Percentiles rank a stretch among this genome's conserved stretches.
These are phyloP conservation scores for Pythium apleroticum DNA, from an alignment of 352 stramenopile genomes.

Conservation along the genomic window DNA sequence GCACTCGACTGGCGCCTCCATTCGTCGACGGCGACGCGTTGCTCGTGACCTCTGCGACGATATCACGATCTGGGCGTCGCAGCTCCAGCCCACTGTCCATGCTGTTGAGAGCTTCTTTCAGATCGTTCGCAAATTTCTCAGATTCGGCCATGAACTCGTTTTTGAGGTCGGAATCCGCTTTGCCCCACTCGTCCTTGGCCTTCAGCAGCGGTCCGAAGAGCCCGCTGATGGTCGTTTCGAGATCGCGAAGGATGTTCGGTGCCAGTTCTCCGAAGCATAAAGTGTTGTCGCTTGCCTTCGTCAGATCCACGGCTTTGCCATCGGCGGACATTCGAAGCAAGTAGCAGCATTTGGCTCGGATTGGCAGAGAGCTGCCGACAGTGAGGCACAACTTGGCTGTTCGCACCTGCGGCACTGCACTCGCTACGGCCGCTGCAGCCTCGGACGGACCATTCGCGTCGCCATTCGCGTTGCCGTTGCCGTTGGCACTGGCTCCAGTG, in stretches of 20 bases:
- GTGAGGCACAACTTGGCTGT: conserved; percentile 66
- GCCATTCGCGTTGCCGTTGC: conserved; percentile 11
- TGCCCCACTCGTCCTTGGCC: conserved; percentile 94
- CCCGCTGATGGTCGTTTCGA: conserved; percentile 77
- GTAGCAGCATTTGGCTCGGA: conserved; percentile 83
- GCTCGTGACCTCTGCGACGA: conserved; percentile 57
- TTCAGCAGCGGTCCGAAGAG: conserved; percentile 93
- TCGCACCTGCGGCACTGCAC: conserved; percentile 30
- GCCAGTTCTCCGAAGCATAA: conserved; percentile 86
- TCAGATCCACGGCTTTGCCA: conserved; percentile 67
- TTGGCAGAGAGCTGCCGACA: conserved; percentile 63
- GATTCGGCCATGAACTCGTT: conserved; percentile 94
- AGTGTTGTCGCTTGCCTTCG: conserved; percentile 75
- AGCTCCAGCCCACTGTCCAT: conserved; percentile 95
- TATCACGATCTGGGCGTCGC: conserved; percentile 79
- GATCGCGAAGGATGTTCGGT: conserved; percentile 77
- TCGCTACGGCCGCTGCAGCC: neutral
- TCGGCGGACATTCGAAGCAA: conserved; percentile 73
- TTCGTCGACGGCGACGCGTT: conserved; percentile 35
- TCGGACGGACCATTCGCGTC: conserved; percentile 9
- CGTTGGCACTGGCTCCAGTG: neutral
- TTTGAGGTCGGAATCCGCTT: conserved; percentile 92
- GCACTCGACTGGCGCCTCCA: conserved; percentile 40
- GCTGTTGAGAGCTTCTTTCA: conserved; percentile 95
- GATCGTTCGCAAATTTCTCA: conserved; percentile 92